Percentiles rank a stretch among this genome's conserved stretches.
phyloP scores from a whole-genome alignment of 352 stramenopile genomes.

The Globisporangium acanthophoron region DNA sequence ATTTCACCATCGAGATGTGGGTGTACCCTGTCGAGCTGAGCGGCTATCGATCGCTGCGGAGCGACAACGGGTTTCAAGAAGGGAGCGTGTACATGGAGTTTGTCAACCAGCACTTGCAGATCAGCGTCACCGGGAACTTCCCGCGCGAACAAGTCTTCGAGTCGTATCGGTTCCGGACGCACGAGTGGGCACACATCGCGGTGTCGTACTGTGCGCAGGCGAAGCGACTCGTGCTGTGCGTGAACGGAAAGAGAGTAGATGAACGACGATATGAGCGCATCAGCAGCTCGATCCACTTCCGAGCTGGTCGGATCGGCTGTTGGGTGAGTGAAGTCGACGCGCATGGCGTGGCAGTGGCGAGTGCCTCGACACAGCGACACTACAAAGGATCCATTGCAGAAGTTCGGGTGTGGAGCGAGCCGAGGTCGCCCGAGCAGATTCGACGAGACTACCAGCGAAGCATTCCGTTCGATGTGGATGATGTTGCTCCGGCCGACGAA shows the following conservation, averaged over 20 bases:
- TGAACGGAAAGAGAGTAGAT: conserved; percentile 47
- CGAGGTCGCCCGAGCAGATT: conserved; percentile 39
- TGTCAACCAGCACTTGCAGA: conserved; percentile 53
- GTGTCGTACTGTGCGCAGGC: conserved; percentile 37
- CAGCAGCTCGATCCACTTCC: conserved; percentile 40
- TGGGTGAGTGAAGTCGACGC: conserved; percentile 56
- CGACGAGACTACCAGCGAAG: conserved; percentile 54
- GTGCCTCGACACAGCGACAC: conserved; percentile 34
- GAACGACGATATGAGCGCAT: conserved; percentile 37
- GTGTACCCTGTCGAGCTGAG: conserved; percentile 58
- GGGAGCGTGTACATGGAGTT: conserved; percentile 76
- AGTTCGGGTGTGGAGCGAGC: conserved; percentile 62
- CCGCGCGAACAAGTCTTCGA: conserved; percentile 70
- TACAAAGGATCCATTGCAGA: conserved; percentile 77
- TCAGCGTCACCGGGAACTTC: conserved; percentile 66
- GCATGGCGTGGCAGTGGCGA: conserved; percentile 26
- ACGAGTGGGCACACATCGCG: conserved; percentile 68
- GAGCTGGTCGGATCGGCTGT: conserved; percentile 54
- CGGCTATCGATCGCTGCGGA: conserved; percentile 61
- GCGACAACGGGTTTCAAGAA: conserved; percentile 63
- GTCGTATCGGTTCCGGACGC: conserved; percentile 37
- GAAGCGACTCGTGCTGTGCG: conserved; percentile 29
- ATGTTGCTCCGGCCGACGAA: too few species aligned
- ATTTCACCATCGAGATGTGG: conserved; percentile 84
- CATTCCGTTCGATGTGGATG: conserved; percentile 33